These are phyloP conservation scores for Hypoxylon lenormandii DNA, from an alignment of 495 filamentous ascomycete genomes.

Conservation along the genomic window DNA sequence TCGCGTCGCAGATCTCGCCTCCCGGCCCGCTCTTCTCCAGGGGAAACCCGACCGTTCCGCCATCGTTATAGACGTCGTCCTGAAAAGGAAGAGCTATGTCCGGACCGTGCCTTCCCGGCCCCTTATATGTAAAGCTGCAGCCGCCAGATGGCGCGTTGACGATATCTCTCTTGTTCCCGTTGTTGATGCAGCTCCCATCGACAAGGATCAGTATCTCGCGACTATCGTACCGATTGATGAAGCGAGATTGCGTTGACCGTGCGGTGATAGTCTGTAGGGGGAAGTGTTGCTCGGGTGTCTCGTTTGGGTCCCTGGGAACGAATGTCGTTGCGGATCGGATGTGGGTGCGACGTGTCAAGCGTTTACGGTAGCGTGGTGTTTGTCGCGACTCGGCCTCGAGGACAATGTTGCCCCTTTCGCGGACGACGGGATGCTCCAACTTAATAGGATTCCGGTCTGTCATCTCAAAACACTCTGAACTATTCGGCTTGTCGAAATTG, in stretches of 20 bases:
- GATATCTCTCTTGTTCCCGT: constrained; percentile 41
- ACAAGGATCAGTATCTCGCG: constrained; percentile 58
- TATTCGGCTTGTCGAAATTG: no score
- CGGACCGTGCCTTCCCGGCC: background rate
- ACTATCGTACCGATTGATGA: constrained; percentile 55
- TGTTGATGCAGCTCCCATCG: constrained; percentile 58
- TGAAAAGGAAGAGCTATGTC: constrained; percentile 30
- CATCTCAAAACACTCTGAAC: background rate
- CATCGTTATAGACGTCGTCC: constrained; percentile 3
- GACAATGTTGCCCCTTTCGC: background rate
- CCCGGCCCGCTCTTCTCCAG: constrained; percentile 50
- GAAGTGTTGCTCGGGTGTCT: constrained; percentile 52
- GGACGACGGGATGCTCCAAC: background rate
- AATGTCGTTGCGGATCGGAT: constrained; percentile 48
- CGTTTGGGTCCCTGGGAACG: constrained; percentile 37
- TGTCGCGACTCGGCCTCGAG: constrained; percentile 4
- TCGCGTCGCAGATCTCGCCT: constrained; percentile 45
- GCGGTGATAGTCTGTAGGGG: constrained; percentile 48
- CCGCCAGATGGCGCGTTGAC: constrained; percentile 44
- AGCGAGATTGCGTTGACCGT: constrained; percentile 48
- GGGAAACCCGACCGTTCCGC: constrained; percentile 48
- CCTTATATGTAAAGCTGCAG: constrained; percentile 56
- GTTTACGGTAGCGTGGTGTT: constrained; percentile 20
- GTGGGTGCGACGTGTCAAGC: constrained; percentile 22
- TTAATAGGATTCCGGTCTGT: background rate